A percentile compares a stretch with the other conserved stretches of the same genome.
phyloP scores from a whole-genome alignment of 805 yeast species.

The Huiozyma sinensis region DNA sequence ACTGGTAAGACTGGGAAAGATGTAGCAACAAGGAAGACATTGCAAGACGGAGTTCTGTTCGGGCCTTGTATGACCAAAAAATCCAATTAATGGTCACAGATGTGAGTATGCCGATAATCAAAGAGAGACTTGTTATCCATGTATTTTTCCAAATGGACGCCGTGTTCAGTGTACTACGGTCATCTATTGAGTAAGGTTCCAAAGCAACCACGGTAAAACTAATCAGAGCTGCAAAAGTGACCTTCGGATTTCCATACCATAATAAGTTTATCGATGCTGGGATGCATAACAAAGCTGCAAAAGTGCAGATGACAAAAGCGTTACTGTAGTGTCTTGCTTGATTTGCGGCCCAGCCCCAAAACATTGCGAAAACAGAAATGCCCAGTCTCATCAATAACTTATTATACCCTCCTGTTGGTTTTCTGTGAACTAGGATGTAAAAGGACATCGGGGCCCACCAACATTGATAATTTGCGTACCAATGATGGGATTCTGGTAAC shows the following conservation, averaged over 20 bases:
- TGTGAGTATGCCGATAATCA: conserved; percentile 31
- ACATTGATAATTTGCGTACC: conserved; percentile 36
- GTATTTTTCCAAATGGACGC: conserved; percentile 28
- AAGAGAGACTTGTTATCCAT: conserved; percentile 32
- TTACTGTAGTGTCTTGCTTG: conserved; percentile 30
- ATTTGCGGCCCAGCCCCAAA: conserved; percentile 40
- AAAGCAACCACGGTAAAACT: conserved; percentile 33
- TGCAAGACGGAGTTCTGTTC: conserved; percentile 32
- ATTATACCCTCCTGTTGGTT: conserved; percentile 31
- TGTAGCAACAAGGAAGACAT: conserved; percentile 32
- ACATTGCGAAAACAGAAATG: conserved; percentile 32
- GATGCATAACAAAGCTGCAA: conserved; percentile 29
- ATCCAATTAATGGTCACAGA: conserved; percentile 35
- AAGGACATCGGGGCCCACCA: conserved; percentile 35
- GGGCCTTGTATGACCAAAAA: conserved; percentile 39
- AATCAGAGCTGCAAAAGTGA: conserved; percentile 32
- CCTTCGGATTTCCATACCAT: conserved; percentile 32
- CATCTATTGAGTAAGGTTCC: conserved; percentile 20
- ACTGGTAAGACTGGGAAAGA: conserved; percentile 37
- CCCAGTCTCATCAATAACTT: conserved; percentile 25
- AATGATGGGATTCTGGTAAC: conserved; percentile 29
- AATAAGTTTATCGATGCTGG: conserved; percentile 29
- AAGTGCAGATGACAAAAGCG: conserved; percentile 32
- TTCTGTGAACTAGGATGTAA: conserved; percentile 32
- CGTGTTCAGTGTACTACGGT: conserved; percentile 7